These are phyloP conservation scores for Penicillium paradoxum DNA, from an alignment of 495 filamentous ascomycete genomes.

Conservation along the genomic window DNA sequence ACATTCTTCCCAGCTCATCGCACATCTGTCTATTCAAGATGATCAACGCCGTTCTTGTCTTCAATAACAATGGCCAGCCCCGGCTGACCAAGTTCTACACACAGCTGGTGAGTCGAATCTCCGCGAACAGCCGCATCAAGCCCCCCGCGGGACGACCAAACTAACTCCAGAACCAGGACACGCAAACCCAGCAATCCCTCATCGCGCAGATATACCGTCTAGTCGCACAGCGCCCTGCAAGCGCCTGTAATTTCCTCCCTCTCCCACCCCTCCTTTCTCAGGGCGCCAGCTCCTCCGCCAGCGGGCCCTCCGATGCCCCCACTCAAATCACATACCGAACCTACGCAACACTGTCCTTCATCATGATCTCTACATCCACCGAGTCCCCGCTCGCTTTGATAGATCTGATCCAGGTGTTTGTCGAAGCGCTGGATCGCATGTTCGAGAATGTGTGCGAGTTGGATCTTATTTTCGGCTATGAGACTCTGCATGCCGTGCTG, in stretches of 20 bases:
- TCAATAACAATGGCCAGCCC: slow-evolving; percentile 96
- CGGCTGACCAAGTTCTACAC: slow-evolving; percentile 99
- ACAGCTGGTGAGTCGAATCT: slow-evolving; percentile 64
- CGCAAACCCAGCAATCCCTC: slow-evolving; percentile 88
- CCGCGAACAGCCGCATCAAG: not conserved
- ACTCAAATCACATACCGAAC: slow-evolving; percentile 97
- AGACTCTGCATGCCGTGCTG: slow-evolving; percentile 86
- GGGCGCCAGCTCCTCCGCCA: slow-evolving; percentile 52
- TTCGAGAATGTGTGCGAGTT: slow-evolving; percentile 99
- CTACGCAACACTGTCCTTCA: slow-evolving; percentile 98
- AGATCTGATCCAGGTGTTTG: slow-evolving; percentile 96
- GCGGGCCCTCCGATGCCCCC: slow-evolving; percentile 75
- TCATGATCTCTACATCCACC: slow-evolving; percentile 94
- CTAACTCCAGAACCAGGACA: slow-evolving; percentile 58
- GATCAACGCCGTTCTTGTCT: slow-evolving; percentile 99
- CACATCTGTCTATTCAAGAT: slow-evolving; percentile 44
- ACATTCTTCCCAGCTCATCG: not conserved
- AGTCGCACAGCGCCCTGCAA: slow-evolving; percentile 77
- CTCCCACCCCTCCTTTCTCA: slow-evolving; percentile 63
- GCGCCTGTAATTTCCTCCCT: slow-evolving; percentile 95
- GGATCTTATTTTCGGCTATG: slow-evolving; percentile 97
- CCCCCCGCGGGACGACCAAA: slow-evolving; percentile 1
- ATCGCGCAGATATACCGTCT: slow-evolving; percentile 98
- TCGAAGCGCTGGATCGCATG: slow-evolving; percentile 87
- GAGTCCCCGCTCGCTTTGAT: slow-evolving; percentile 94